Percentiles rank a stretch among this genome's conserved stretches.
phyloP scores from a whole-genome alignment of 805 yeast genomes.

The Saturnispora serradocipensis region DNA sequence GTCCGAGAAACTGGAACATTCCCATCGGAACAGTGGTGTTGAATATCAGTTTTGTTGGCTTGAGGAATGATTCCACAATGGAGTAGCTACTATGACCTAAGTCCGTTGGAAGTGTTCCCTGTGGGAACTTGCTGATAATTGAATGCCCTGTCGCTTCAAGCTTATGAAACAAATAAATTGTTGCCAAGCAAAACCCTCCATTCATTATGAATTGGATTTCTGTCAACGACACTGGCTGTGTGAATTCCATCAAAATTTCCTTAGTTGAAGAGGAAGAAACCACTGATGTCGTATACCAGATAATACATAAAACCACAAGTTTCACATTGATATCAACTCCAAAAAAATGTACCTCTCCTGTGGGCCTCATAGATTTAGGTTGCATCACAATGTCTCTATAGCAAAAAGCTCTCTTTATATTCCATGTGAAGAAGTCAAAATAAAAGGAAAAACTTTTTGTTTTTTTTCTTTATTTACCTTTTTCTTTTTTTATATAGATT shows the following conservation, averaged over 20 bases:
- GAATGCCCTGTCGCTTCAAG: conserved; percentile 6
- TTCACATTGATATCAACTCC: conserved; percentile 20
- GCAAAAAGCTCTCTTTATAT: not conserved
- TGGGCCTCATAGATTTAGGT: not conserved
- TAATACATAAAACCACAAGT: conserved; percentile 40
- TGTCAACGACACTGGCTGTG: conserved; percentile 81
- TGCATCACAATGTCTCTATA: not conserved
- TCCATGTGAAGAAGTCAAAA: not conserved
- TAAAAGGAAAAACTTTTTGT: not conserved
- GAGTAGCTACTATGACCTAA: conserved; percentile 23
- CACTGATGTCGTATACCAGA: conserved; percentile 79
- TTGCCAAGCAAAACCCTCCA: conserved; percentile 44
- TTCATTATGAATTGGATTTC: conserved; percentile 79
- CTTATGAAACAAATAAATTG: conserved; percentile 18
- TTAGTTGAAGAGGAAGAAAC: conserved; percentile 77
- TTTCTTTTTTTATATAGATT: too few species aligned
- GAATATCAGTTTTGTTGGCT: conserved; percentile 45
- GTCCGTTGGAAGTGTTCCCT: conserved; percentile 40
- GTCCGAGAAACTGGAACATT: conserved; percentile 85
- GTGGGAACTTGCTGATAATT: conserved; percentile 31
- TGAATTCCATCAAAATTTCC: conserved; percentile 56
- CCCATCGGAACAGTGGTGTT: conserved; percentile 89
- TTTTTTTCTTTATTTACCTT: too few species aligned
- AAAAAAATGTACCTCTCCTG: conserved; percentile 1
- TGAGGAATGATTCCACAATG: conserved; percentile 33